Evolutionary conservation across 1,284 basidiomycete genomes (phyloP).

Genomic region (Austroboletus rostrupii): DNA sequence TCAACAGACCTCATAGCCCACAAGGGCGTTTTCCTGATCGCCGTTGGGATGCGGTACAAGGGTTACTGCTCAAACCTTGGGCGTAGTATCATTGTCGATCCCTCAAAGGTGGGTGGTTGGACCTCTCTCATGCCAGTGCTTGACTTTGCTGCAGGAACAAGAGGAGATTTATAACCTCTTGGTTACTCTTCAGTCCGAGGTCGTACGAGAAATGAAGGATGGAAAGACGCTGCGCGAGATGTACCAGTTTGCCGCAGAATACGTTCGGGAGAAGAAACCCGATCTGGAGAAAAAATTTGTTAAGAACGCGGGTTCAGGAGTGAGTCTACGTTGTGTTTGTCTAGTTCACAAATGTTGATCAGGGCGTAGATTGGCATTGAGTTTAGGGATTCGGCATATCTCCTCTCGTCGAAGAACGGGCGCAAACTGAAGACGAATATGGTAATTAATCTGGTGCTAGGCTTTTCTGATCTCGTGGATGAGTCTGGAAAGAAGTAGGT

Average conservation of each 20-base stretch:
- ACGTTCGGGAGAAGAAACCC: conserved; percentile 73
- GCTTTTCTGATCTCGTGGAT: conserved; percentile 80
- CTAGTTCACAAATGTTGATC: not conserved
- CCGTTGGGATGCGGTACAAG: conserved; percentile 89
- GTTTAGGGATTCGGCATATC: conserved; percentile 86
- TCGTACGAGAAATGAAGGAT: conserved; percentile 78
- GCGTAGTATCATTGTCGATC: conserved; percentile 93
- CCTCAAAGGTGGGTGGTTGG: conserved; percentile 63
- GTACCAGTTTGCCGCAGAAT: conserved; percentile 74
- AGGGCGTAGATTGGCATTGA: conserved; percentile 80
- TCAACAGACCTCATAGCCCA: conserved; percentile 81
- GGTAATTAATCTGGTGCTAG: conserved; percentile 82
- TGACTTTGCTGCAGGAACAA: conserved; percentile 62
- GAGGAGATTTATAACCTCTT: conserved; percentile 82
- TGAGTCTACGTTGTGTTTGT: conserved; percentile 34
- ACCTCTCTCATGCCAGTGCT: not conserved
- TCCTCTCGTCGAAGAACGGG: conserved; percentile 79
- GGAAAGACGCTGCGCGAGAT: conserved; percentile 77
- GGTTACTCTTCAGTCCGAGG: conserved; percentile 74
- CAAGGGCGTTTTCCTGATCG: conserved; percentile 86
- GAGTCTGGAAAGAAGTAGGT: conserved; percentile 72
- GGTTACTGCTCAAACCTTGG: conserved; percentile 91
- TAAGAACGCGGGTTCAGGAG: conserved; percentile 90
- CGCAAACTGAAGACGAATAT: conserved; percentile 75
- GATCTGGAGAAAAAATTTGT: conserved; percentile 82